Percentiles rank a stretch among this genome's conserved stretches.
Evolutionary conservation across 495 filamentous ascomycete species (phyloP).

Genomic region (Podospora pseudocomata): DNA sequence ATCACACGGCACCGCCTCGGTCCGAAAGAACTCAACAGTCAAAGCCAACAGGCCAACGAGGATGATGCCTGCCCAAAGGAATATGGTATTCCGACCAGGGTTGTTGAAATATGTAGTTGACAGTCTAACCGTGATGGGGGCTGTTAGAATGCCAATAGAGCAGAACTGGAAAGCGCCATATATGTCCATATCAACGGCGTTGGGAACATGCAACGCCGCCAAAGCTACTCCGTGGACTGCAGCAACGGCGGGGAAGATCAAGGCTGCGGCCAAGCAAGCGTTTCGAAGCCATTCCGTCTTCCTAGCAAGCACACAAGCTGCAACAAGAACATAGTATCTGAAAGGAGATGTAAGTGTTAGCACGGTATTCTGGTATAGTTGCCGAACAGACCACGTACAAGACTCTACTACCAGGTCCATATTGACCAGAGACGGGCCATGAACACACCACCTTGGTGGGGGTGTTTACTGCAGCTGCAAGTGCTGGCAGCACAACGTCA

Average conservation of each 20-base stretch:
- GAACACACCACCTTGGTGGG: slow-evolving; percentile 53
- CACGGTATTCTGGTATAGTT: neutral
- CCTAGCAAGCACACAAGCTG: slow-evolving; percentile 55
- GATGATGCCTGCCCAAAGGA: slow-evolving; percentile 55
- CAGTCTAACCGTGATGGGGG: slow-evolving; percentile 53
- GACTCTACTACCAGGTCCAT: slow-evolving; percentile 53
- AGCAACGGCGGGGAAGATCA: slow-evolving; percentile 58
- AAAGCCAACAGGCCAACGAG: slow-evolving; percentile 57
- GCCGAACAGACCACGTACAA: slow-evolving; percentile 40
- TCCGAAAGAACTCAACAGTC: slow-evolving; percentile 57
- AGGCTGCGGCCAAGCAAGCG: slow-evolving; percentile 57
- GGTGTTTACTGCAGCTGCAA: slow-evolving; percentile 13
- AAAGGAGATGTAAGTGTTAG: neutral
- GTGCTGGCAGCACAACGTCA: neutral
- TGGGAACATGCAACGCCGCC: slow-evolving; percentile 51
- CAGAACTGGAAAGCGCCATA: slow-evolving; percentile 62
- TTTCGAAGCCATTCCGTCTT: slow-evolving; percentile 56
- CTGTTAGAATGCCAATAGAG: slow-evolving; percentile 57
- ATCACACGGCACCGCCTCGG: slow-evolving; percentile 36
- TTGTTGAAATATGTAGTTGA: slow-evolving; percentile 59
- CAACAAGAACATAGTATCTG: slow-evolving; percentile 59
- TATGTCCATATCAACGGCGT: slow-evolving; percentile 61
- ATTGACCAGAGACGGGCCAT: slow-evolving; percentile 60
- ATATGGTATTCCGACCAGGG: slow-evolving; percentile 58
- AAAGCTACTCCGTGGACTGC: slow-evolving; percentile 58